Conservation (phyloP, 2,329 filamentous ascomycete species). For the Alternaria sp. region DNA sequence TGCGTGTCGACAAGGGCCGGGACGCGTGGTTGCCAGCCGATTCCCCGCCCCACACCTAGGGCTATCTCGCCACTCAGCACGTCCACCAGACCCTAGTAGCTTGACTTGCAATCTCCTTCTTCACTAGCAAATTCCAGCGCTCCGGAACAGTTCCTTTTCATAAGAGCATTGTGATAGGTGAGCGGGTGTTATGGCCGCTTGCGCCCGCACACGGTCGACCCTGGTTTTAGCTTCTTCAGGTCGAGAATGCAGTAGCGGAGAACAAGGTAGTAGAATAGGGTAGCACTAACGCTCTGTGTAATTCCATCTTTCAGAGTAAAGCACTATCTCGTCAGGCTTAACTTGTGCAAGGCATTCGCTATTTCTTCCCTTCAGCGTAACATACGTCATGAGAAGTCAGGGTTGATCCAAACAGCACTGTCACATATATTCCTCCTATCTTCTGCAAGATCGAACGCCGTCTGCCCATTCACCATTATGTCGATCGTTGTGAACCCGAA, state of each 20-base stretch:
- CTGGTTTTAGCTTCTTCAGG: background rate
- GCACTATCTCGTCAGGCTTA: background rate
- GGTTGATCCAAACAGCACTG: background rate
- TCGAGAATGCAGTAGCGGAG: background rate
- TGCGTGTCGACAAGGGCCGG: background rate
- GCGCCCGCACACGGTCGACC: background rate
- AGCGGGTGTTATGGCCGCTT: background rate
- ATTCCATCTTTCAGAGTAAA: background rate
- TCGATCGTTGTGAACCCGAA: background rate
- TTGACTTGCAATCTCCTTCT: background rate
- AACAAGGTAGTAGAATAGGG: background rate
- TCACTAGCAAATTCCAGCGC: background rate
- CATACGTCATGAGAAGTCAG: background rate
- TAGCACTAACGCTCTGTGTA: background rate
- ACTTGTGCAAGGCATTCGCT: background rate
- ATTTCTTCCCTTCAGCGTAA: background rate
- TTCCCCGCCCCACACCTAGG: background rate
- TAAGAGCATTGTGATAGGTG: background rate
- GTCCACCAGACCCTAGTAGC: background rate
- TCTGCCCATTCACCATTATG: background rate
- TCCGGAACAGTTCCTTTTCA: background rate
- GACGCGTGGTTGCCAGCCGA: background rate
- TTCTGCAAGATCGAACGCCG: background rate
- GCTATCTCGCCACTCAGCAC: background rate
- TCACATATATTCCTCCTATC: background rate